phyloP scores from a whole-genome alignment of 768 basidiomycete species.

The Hericium alpestre region DNA sequence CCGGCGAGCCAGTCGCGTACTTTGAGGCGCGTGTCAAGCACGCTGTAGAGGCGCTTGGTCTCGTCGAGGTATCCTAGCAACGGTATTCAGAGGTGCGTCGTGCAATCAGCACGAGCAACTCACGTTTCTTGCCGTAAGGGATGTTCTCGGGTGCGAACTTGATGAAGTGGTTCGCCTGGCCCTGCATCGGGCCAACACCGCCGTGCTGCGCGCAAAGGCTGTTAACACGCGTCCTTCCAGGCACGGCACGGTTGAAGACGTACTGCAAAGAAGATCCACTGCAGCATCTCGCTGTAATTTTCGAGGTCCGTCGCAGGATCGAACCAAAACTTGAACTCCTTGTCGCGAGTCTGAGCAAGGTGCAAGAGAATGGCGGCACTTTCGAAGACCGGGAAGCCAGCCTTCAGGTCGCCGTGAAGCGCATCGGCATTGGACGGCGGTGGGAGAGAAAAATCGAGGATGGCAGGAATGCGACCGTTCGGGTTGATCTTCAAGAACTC shows the following conservation, averaged over 20 bases:
- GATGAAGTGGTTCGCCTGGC: slow-evolving; percentile 71
- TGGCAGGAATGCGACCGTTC: slow-evolving; percentile 61
- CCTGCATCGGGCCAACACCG: slow-evolving; percentile 83
- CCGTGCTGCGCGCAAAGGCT: slow-evolving; percentile 43
- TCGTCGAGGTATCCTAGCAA: slow-evolving; percentile 65
- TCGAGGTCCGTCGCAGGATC: slow-evolving; percentile 40
- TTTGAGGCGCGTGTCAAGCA: slow-evolving; percentile 67
- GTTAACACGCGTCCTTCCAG: neutral
- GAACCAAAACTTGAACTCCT: slow-evolving; percentile 60
- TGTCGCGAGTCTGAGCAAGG: slow-evolving; percentile 73
- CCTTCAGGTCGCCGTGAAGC: slow-evolving; percentile 15
- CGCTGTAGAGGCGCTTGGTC: slow-evolving; percentile 74
- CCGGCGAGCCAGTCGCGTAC: slow-evolving; percentile 74
- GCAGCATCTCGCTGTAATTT: slow-evolving; percentile 60
- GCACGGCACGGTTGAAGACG: slow-evolving; percentile 6
- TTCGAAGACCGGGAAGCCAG: slow-evolving; percentile 61
- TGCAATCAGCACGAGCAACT: slow-evolving; percentile 9
- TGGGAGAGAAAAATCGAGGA: slow-evolving; percentile 46
- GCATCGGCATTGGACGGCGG: neutral
- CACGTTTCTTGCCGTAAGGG: slow-evolving; percentile 58
- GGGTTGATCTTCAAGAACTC: slow-evolving; percentile 74
- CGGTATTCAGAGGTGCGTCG: slow-evolving; percentile 7
- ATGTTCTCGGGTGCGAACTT: slow-evolving; percentile 55
- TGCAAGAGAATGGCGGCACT: slow-evolving; percentile 78
- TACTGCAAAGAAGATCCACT: slow-evolving; percentile 83